These are phyloP conservation scores for Inosperma sp. DNA, from an alignment of 768 basidiomycete genomes.

Conservation along the genomic window DNA sequence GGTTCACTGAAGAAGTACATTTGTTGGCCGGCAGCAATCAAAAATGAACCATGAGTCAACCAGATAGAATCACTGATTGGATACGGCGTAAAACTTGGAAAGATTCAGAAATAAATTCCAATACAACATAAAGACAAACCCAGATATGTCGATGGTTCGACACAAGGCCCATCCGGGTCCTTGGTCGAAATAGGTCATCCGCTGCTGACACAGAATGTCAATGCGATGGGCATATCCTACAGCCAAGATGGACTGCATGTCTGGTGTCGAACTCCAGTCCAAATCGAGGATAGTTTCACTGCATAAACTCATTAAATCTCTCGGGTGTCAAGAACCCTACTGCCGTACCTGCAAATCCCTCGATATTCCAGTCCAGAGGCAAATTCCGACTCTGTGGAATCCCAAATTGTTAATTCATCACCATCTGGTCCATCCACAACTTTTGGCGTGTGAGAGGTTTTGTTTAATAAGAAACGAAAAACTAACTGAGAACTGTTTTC, in stretches of 20 bases:
- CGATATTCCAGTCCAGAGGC: slow-evolving; percentile 82
- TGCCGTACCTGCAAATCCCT: slow-evolving; percentile 51
- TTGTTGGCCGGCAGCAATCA: slow-evolving; percentile 79
- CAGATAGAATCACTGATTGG: slow-evolving; percentile 89
- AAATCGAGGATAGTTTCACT: slow-evolving; percentile 72
- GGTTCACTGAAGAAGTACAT: slow-evolving; percentile 72
- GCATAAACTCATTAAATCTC: too few species aligned
- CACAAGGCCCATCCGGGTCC: slow-evolving; percentile 76
- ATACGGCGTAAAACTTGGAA: slow-evolving; percentile 67
- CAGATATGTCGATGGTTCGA: slow-evolving; percentile 61
- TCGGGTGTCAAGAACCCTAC: background rate
- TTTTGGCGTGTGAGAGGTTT: slow-evolving; percentile 24
- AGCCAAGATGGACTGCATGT: slow-evolving; percentile 85
- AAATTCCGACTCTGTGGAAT: slow-evolving; percentile 92
- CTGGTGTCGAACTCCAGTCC: slow-evolving; percentile 91
- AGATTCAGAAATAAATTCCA: slow-evolving; percentile 2
- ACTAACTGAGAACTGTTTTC: slow-evolving; percentile 82
- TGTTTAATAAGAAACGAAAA: slow-evolving; percentile 1
- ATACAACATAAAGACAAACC: slow-evolving; percentile 35
- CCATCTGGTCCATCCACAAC: slow-evolving; percentile 59
- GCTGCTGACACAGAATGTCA: slow-evolving; percentile 86
- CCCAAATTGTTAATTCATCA: slow-evolving; percentile 91
- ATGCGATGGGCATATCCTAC: slow-evolving; percentile 78
- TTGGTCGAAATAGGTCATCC: slow-evolving; percentile 87
- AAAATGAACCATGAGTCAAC: slow-evolving; percentile 77